Conservation (phyloP, 2,329 filamentous ascomycete genomes). For the Hypocreales sp. region DNA sequence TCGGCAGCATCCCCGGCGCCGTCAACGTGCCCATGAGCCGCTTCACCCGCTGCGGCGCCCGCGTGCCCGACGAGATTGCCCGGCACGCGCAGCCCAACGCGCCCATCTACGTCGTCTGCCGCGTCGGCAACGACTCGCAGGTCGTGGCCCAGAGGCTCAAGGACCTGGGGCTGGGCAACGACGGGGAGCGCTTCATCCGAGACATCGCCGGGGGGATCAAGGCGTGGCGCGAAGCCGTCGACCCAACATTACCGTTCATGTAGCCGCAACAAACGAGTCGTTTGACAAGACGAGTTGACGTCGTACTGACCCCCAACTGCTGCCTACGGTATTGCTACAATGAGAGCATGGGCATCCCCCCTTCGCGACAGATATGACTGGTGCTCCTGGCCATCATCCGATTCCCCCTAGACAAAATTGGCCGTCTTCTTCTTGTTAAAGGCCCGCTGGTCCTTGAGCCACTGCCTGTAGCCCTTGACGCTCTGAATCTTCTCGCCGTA, state of each 20-base stretch:
- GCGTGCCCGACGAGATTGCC: slow-evolving; percentile 6
- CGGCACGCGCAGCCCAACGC: slow-evolving; percentile 14
- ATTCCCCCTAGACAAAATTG: slow-evolving; percentile 46
- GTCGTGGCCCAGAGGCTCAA: slow-evolving; percentile 50
- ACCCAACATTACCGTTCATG: slow-evolving; percentile 38
- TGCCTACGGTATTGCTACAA: too few relatives aligned
- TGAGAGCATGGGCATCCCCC: too few relatives aligned
- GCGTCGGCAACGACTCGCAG: slow-evolving; percentile 68
- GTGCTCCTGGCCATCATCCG: too few relatives aligned
- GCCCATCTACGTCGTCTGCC: slow-evolving; percentile 57
- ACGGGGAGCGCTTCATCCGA: slow-evolving; percentile 42
- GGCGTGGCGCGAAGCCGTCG: slow-evolving; percentile 58
- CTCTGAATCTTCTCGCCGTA: slow-evolving; percentile 98
- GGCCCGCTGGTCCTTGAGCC: slow-evolving; percentile 93
- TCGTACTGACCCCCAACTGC: too few relatives aligned
- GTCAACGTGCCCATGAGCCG: slow-evolving; percentile 48
- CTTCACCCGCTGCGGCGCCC: slow-evolving; percentile 34
- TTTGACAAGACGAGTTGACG: too few relatives aligned
- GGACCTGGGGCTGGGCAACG: slow-evolving; percentile 37
- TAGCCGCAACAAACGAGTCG: too few relatives aligned
- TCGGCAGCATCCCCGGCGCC: slow-evolving; percentile 61
- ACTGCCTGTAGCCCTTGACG: slow-evolving; percentile 78
- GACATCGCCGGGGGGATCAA: slow-evolving; percentile 58
- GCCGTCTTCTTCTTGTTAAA: slow-evolving; percentile 90
- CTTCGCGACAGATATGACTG: too few relatives aligned